These are phyloP conservation scores for Castanopsis chinensis DNA, from an alignment of 306 rosid species.

Conservation along the genomic window DNA sequence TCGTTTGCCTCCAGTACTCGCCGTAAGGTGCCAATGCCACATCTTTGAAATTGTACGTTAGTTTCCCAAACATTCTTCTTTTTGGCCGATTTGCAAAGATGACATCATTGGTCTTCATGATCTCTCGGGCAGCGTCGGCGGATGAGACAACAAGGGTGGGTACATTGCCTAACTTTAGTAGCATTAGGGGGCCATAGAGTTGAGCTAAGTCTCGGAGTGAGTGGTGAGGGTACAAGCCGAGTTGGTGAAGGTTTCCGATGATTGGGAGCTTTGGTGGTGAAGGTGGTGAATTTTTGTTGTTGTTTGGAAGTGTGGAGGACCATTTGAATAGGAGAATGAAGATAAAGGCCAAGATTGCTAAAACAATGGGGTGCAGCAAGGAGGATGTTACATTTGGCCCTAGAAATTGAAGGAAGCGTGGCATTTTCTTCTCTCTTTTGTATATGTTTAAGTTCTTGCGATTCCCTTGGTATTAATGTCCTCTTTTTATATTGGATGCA, in stretches of 20 bases:
- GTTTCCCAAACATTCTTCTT: slow-evolving; percentile 12
- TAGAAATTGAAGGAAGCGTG: background rate
- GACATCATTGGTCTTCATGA: slow-evolving; percentile 47
- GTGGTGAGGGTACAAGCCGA: slow-evolving; percentile 36
- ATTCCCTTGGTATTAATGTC: no score
- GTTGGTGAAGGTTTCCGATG: slow-evolving; percentile 47
- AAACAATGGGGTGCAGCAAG: background rate
- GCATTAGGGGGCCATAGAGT: slow-evolving; percentile 38
- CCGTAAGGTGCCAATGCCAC: slow-evolving; percentile 33
- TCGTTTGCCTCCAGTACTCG: slow-evolving; percentile 48
- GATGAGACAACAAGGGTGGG: slow-evolving; percentile 48
- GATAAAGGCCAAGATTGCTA: background rate
- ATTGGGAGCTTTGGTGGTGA: slow-evolving; percentile 52
- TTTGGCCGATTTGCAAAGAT: slow-evolving; percentile 27
- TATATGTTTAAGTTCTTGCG: no score
- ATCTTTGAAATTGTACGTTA: slow-evolving; percentile 40
- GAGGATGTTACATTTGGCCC: background rate
- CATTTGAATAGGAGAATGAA: slow-evolving; percentile 17
- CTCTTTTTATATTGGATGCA: no score
- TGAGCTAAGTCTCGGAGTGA: slow-evolving; percentile 29
- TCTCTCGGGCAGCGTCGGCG: slow-evolving; percentile 27
- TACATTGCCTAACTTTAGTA: slow-evolving; percentile 36
- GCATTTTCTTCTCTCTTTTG: background rate
- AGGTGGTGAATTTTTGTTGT: slow-evolving; percentile 25
- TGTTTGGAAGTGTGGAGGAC: background rate